Base-by-base conservation (phyloP, 2,329 filamentous ascomycete species). In the Chaetothyriales sp. region DNA sequence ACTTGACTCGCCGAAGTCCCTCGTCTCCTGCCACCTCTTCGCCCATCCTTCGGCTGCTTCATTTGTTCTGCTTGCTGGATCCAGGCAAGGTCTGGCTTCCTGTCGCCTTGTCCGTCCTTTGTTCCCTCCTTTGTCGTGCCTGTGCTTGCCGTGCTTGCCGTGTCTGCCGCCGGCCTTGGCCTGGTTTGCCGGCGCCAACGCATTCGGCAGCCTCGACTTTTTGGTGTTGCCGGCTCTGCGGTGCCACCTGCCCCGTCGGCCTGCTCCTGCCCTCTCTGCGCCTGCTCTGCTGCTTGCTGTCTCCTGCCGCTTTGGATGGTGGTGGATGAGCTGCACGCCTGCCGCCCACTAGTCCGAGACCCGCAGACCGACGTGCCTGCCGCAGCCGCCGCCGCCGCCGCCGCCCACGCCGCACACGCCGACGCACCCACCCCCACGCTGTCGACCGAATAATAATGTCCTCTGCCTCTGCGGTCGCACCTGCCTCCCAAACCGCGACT, bases 401-500 rank as follows among this genome's bases (percentile, higher is more conserved):
- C 33, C 33, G 33, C 33, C 29, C 29, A n/a, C n/a, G n/a, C n/a
- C n/a, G n/a, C n/a, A n/a, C n/a, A 37, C 29, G 13, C 29, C 29
- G 29, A 37, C 29, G 29, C 29, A 37, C 29, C 29, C 29, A 13
- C 29, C 29, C 33, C 33, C 10, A 10, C 15, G 33, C 33, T 40
- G 33, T 40, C 15, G 33, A 40, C 33, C 10, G 33, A 40, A 40
- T 40, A 40, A 40, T 40, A 15, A 40, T 40, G 33, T 40, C 33
- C 33, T 40, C 33, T 40, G 33, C 33, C 33, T 40, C 33, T 15
- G 15, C 33, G 2, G 10, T 40, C 33, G 33, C 33, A 40, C 33
- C 33, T 40, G 33, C 33, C 33, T 40, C 33, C 33, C 33, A 40
- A 9, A 43, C 48, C 48, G 40, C 48, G 44, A 50, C 40, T 44